Percentiles rank a stretch among this genome's conserved stretches.
Evolutionary conservation across 1,284 basidiomycete genomes (phyloP).

Genomic region (Laetiporus sulphureus): DNA sequence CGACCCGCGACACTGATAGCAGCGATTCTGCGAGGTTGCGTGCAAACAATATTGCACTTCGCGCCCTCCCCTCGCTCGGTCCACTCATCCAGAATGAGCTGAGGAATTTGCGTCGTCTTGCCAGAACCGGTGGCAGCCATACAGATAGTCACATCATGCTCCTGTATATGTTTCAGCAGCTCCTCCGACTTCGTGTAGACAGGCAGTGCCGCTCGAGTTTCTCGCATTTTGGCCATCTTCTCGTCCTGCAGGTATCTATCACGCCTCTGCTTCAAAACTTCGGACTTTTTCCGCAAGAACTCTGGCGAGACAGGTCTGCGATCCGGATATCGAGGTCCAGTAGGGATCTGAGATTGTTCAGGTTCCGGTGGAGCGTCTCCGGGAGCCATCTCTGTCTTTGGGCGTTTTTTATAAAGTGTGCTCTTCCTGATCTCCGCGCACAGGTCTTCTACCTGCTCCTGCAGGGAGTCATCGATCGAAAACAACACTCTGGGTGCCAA

Average conservation of each 20-base stretch:
- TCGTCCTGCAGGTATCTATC: slow-evolving; percentile 63
- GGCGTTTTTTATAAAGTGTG: slow-evolving; percentile 42
- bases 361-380: slow-evolving; percentile 12
- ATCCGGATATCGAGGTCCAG: slow-evolving; percentile 11
- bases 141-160: slow-evolving; percentile 86
- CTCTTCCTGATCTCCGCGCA: slow-evolving; percentile 61
- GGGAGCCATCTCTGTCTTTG: slow-evolving; percentile 23
- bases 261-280: slow-evolving; percentile 46
- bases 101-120: slow-evolving; percentile 95
- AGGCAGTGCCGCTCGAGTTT: slow-evolving; percentile 63
- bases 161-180: slow-evolving; percentile 64
- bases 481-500: slow-evolving; percentile 71
- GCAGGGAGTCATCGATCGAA: slow-evolving; percentile 60
- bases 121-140: slow-evolving; percentile 96
- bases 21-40: slow-evolving; percentile 89
- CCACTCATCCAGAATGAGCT: slow-evolving; percentile 84
- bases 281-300: slow-evolving; percentile 48
- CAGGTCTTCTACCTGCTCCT: slow-evolving; percentile 71
- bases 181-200: slow-evolving; percentile 65
- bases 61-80: slow-evolving; percentile 79
- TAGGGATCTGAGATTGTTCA: background rate
- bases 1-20: slow-evolving; percentile 92
- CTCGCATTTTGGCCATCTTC: slow-evolving; percentile 59
- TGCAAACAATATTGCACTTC: slow-evolving; percentile 88
- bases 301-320: slow-evolving; percentile 25